Base-by-base conservation (phyloP, 306 rosid genomes). In the Ceratonia siliqua region DNA sequence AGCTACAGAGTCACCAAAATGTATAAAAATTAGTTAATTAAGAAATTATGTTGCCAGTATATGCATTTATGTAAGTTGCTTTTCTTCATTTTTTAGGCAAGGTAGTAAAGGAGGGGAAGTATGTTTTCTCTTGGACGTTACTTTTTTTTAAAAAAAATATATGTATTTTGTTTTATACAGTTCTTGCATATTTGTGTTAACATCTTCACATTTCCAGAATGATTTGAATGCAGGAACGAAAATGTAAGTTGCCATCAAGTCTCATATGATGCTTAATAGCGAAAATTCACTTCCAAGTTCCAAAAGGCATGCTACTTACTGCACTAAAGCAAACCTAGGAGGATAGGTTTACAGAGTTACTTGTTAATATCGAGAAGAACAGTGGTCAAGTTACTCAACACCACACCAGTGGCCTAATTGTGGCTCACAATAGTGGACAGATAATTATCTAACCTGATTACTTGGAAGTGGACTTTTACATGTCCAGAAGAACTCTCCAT, bases 401-500 rank as follows among this genome's bases (percentile, higher is more conserved):
- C 69, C 35, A 54, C 36, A 55, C 12, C 32, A 46, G 49, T 14
- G 66, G 15, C 71, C 83, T 46, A 24, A 43, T 39, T 67, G 69
- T 42, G 68, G 36, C 67, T 5, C 17, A 52, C 20, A 62, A 53
- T 24, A 62, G 33, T 54, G 46, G 41, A 59, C 78, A 42, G 50
- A 56, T 74, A 33, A 74, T 78, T 33, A 45, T 68, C 84, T 62
- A 76, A 94, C 97, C 97, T 94, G 97, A 80, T 84, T 91, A 72
- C 83, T 84, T 74, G 68, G 81, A 67, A 69, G 71, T 35, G 87
- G 85, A 79, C 90, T 91, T 83, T 59, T 87, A 77, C 76, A 72
- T 25, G 85, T 85, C 96, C 96, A 94, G 78, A 85, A 74, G 50
- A 82, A 82, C 55, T 91, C 97, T 79, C 87, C 90, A 38, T 86